Base-by-base conservation (phyloP, 176 grass and related monocot species). In the Aegilops umbellulata region DNA sequence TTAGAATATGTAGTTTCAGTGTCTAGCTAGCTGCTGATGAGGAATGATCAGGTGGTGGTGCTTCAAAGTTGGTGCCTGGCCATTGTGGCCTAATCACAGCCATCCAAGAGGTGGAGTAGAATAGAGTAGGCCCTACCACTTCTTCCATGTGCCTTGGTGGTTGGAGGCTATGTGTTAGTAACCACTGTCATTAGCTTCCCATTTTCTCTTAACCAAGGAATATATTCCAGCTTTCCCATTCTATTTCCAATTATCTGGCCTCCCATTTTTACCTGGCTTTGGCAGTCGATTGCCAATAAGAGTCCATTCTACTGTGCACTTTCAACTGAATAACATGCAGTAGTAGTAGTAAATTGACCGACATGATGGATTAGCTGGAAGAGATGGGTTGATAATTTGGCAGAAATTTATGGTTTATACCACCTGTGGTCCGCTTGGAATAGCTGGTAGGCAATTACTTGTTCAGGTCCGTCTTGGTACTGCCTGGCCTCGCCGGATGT, bases 81-180 rank as follows among this genome's bases (percentile, higher is more conserved):
- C 82, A 88, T 85, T 85, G 92, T 97, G 92, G 92, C 80, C 76
- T 87, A 89, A 97, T 90, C 92, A 87, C 85, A 84, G 70, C 90
- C 92, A 83, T 88, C 85, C 82, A 90, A 80, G 68, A 60, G 77
- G 69, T 81, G 85, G 81, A 88, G 82, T 55, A 68, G 51, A 77
- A 73, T 72, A 81, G 63, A 76, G 72, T 76, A 76, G 82, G 53
- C 82, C 90, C 82, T 85, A 78, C 90, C 90, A 88, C 79, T 85
- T 24, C 64, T 64, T 77, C 84, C 74, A 76, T 88, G 82, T 91
- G 86, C 76, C 25, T 26, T 78, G 86, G 76, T 91, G 55, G 86
- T 91, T 88, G 86, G 57, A 76, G 35, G 86, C 86, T 82, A 78
- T 81, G 82, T 77, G 82, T 76, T 71, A 71, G 77, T 70, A 65